Base-by-base conservation (phyloP, 352 stramenopile species). In the Discostella stelligera region DNA sequence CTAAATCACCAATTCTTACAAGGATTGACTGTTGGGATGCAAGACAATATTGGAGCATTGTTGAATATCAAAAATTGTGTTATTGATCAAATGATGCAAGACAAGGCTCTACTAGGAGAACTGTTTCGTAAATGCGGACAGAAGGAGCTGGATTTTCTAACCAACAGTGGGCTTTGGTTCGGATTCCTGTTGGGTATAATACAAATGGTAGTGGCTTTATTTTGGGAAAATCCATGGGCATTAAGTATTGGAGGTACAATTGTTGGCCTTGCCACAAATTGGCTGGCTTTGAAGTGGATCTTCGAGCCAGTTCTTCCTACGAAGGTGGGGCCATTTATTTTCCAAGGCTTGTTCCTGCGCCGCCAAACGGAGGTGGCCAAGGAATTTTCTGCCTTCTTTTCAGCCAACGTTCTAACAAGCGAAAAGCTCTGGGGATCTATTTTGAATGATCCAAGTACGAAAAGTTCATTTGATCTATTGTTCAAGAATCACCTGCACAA, bases 191-290 rank as follows among this genome's bases (percentile, higher is more conserved):
- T 96, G 49, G 93, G 92, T 3, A 78, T 90, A 2, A 90, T 94
- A 60, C 89, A 94, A 81, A 90, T 94, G 85, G 58, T 78, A 21
- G 84, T 94, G 0, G 84, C 89, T 10, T 62, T 94, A 18, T 86
- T 92, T 27, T 98, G 86, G 81, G 89, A 95, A 21, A 95, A 95
- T 88, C 88, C 90, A 23, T 96, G 92, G 92, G 88, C 73, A n/a
- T 74, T 94, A 25, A 88, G 81, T 23, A 91, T 94, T 58, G 91
- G 91, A 21, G 96, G 96, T 25, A 83, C 96, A 16, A 93, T 99
- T 44, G 97, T 99, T 5, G 97, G 97, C 10, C 94, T 96, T 9
- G 93, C 98, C 32, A 99, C 97, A 20, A 98, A 98, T 83, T 98
- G 94, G 94, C 86, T 98, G 39, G 96, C 96, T 27, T 85, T 98